A percentile compares a stretch with the other conserved stretches of the same genome.
phyloP scores from a whole-genome alignment of 1,139 yeast species.

The Yamadazyma dendronema region DNA sequence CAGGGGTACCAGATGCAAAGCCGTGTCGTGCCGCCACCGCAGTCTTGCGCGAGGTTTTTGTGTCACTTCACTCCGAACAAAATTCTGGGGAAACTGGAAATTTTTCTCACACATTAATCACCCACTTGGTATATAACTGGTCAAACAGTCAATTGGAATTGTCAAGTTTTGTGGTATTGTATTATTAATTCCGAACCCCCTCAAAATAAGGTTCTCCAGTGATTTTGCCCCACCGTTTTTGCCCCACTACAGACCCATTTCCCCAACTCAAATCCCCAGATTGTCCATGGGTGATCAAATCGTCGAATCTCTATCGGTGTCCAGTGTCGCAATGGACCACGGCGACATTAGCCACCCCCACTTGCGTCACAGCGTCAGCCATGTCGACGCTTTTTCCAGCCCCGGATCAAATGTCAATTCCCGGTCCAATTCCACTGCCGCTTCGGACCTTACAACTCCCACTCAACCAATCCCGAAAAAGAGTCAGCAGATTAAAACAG shows the following conservation, averaged over 20 bases:
- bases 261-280: neutral
- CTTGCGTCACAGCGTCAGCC: neutral
- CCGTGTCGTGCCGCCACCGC: neutral
- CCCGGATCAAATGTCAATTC: neutral
- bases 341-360: neutral
- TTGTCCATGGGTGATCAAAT: slow-evolving; percentile 7
- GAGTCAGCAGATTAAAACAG: slow-evolving; percentile 78
- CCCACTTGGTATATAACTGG: neutral
- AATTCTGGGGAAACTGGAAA: slow-evolving; percentile 7
- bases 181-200: too few species aligned
- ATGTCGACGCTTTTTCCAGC: neutral
- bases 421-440: slow-evolving; percentile 1
- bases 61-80: slow-evolving; percentile 2
- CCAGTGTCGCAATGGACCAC: too few species aligned
- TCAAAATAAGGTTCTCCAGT: too few species aligned
- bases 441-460: too few species aligned
- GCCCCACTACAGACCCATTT: neutral
- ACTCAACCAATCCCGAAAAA: slow-evolving; percentile 81
- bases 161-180: too few species aligned
- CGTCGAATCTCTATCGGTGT: slow-evolving; percentile 1
- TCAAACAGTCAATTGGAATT: too few species aligned
- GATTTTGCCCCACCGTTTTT: too few species aligned
- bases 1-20: neutral
- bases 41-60: slow-evolving; percentile 1
- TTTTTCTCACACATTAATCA: slow-evolving; percentile 3